Evolutionary conservation across 345 rosid species (phyloP), one percentile per base, ranked within the genome.

Genomic region (Geranium brycei): DNA sequence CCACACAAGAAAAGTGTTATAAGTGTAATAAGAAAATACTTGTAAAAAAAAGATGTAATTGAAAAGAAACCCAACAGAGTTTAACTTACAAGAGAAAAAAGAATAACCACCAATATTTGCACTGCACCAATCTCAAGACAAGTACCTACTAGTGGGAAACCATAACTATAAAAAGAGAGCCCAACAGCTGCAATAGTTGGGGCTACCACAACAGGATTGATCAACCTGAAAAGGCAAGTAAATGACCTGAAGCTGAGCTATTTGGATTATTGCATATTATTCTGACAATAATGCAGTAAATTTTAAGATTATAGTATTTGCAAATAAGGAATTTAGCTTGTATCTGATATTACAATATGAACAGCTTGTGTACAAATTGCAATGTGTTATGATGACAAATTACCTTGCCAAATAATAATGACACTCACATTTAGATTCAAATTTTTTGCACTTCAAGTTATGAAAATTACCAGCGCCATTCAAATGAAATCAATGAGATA

Each of bases 131-230:
- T 85, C 85, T 92, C 99, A 35, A 92, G 80, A 76, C 99, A 92
- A 66, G 79, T 83, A 55, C 99, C 97, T 71, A 82, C 99, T 58
- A 82, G 77, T 55, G 96, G 92, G 72, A 92, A 92, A 69, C 99
- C 99, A 64, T 92, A 92, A 70, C 96, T 86, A 76, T 83, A 92
- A 72, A 93, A 93, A 0, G 97, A 87, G 77, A 93, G 91, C 62
- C 99, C 99, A 69, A 93, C 91, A 31, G 99, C 99, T 68, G 99
- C 99, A 75, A 93, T 77, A 13, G 99, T 93, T 57, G 99, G 99
- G 76, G 99, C 91, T 64, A 93, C 95, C 68, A 90, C 99, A 64
- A 93, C 99, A 7, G 99, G 99, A 78, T 93, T 93, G 70, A 93
- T 74, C 74, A 93, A 75, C 84, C 99, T 93, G 85, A 60, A 76